A percentile compares a stretch with the other conserved stretches of the same genome.
Conservation (phyloP, 169 alveolate species). For the Toxoplasma gondii region DNA sequence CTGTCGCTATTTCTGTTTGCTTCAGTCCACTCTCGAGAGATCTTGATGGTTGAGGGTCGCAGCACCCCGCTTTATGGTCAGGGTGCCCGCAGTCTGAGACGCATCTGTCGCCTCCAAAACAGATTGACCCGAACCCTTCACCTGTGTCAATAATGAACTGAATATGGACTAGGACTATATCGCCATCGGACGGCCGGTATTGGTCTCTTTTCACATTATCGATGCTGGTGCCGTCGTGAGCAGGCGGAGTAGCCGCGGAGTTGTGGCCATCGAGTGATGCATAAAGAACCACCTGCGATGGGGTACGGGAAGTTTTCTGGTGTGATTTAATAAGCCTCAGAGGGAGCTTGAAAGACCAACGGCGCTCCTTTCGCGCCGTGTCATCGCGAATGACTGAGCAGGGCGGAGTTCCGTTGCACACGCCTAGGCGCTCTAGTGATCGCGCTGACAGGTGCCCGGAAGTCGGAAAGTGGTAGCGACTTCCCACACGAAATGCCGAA, state of each 20-base stretch:
- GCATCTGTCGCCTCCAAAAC: background rate
- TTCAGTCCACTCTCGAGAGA: background rate
- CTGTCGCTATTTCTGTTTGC: background rate
- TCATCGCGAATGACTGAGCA: background rate
- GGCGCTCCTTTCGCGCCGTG: background rate
- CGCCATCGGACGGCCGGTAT: background rate
- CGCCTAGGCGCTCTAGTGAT: background rate
- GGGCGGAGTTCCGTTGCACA: background rate
- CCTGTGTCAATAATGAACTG: conserved; percentile 25
- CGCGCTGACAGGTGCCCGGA: background rate
- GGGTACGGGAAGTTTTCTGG: background rate
- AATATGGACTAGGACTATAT: background rate
- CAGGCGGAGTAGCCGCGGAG: background rate
- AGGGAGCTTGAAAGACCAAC: background rate
- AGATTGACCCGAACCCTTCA: background rate
- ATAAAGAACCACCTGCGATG: background rate
- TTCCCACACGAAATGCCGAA: background rate
- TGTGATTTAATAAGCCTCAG: background rate
- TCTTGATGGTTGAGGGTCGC: background rate
- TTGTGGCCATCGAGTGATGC: background rate
- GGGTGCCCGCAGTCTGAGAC: background rate
- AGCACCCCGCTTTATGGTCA: background rate
- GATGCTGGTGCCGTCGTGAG: background rate
- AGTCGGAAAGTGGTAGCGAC: background rate
- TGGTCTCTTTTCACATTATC: background rate